phyloP scores from a whole-genome alignment of 192 early-diverging fungal species.

The Globomyces pollinis-pini region DNA sequence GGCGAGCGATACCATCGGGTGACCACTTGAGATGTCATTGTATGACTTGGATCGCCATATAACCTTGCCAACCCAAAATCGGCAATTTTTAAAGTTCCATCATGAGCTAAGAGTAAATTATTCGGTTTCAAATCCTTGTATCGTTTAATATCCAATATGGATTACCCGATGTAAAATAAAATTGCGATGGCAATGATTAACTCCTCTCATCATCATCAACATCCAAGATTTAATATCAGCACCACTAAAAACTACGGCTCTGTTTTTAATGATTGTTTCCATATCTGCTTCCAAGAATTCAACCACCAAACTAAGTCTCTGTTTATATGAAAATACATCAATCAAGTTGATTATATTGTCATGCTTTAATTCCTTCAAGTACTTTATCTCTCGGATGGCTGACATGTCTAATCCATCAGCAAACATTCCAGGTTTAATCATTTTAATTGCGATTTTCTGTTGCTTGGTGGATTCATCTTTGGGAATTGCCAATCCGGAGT shows the following conservation, averaged over 20 bases:
- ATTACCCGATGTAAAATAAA: slow-evolving; percentile 68
- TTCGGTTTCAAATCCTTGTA: slow-evolving; percentile 47
- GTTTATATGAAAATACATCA: slow-evolving; percentile 87
- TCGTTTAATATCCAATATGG: neutral
- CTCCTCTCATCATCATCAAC: slow-evolving; percentile 88
- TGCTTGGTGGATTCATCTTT: slow-evolving; percentile 15
- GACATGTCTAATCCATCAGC: slow-evolving; percentile 94
- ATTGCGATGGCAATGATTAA: slow-evolving; percentile 83
- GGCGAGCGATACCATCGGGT: slow-evolving; percentile 91
- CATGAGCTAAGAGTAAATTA: slow-evolving; percentile 44
- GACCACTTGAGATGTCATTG: slow-evolving; percentile 86
- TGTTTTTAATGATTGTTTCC: slow-evolving; percentile 95
- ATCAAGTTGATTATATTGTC: slow-evolving; percentile 91
- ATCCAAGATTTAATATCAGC: slow-evolving; percentile 97
- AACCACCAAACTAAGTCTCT: slow-evolving; percentile 85
- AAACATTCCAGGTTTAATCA: slow-evolving; percentile 89
- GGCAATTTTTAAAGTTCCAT: slow-evolving; percentile 91
- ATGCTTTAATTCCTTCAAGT: slow-evolving; percentile 84
- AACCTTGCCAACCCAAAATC: slow-evolving; percentile 99
- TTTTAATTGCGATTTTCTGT: slow-evolving; percentile 88
- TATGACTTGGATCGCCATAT: slow-evolving; percentile 71
- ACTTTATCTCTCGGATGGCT: slow-evolving; percentile 91
- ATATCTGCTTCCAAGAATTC: slow-evolving; percentile 93
- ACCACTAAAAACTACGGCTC: slow-evolving; percentile 76
- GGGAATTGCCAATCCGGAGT: slow-evolving; percentile 55